Evolutionary conservation across 306 rosid species (phyloP), one percentile per base, ranked within the genome.

Genomic region (Dalbergia oliveri): DNA sequence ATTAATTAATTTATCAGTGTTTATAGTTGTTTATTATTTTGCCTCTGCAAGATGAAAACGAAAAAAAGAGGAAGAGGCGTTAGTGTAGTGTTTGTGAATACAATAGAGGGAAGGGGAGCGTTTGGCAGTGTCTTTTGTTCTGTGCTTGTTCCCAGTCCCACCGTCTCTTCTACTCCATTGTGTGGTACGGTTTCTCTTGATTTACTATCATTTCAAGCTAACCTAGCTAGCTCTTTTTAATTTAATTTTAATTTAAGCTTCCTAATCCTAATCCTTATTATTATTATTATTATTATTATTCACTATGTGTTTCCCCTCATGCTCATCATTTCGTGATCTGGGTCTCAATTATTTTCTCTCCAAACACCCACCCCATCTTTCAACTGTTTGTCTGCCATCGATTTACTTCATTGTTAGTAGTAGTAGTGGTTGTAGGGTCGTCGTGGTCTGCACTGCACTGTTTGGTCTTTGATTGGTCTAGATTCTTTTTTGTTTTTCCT

Each of bases 141-240:
- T 47, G 37, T n/a, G 58, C 61, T 76, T 77, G 74, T 76, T 23
- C 51, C 66, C 60, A 50, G 66, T 51, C 57, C 57, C 57, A 43
- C 57, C 1, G 16, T 50, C 16, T 50, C 26, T 61, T 14, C 16
- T 50, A 12, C 18, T n/a, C 47, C 9, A 43, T 67, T 77, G 11
- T n/a, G 60, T 54, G 88, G 92, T 87, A 83, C 88, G 87, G 83
- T 59, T 59, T 73, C 72, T 69, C 65, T 63, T 77, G 78, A 64
- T 73, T 81, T 63, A 26, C 31, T 26, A 58, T 69, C 74, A 43
- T 26, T 68, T 81, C 35, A 26, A 26, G 31, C 31, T 26, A 26
- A 26, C 3, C 2, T 26, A 26, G 31, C 31, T 15, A 34, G 5
- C 80, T 70, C 68, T 45, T 68, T 56, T 69, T 44, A 34, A 44